These are phyloP conservation scores for Prinsepia uniflora DNA, from an alignment of 306 rosid genomes.

Conservation along the genomic window DNA sequence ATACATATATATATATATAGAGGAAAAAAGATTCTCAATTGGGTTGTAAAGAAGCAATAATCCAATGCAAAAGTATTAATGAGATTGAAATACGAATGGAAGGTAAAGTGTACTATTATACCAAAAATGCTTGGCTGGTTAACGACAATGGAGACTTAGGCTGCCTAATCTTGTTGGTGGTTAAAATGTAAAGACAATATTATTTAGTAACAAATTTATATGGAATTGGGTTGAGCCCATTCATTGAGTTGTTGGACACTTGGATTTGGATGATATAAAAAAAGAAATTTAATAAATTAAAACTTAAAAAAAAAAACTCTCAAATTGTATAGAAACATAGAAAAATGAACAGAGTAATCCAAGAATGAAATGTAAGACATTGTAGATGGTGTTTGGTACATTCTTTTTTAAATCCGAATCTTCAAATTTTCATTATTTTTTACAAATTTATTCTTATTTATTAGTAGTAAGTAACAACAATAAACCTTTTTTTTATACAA, in stretches of 20 bases:
- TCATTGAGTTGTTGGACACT: not conserved
- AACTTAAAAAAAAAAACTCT: too few relatives aligned
- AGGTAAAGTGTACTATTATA: slow-evolving; percentile 12
- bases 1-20: not conserved
- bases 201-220: not conserved
- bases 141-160: slow-evolving; percentile 18
- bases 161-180: slow-evolving; percentile 24
- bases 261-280: too few relatives aligned
- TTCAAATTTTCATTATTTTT: too few relatives aligned
- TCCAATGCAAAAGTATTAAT: not conserved
- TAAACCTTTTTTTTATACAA: too few relatives aligned
- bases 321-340: too few relatives aligned
- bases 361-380: not conserved
- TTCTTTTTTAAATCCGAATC: too few relatives aligned
- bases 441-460: too few relatives aligned
- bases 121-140: slow-evolving; percentile 12
- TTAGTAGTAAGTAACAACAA: too few relatives aligned
- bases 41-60: slow-evolving; percentile 11
- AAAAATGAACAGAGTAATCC: not conserved
- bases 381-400: not conserved
- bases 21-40: not conserved
- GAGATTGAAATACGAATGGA: slow-evolving; percentile 19
- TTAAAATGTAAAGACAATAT: not conserved
- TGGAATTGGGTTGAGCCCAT: not conserved
- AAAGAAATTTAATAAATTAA: too few relatives aligned